A percentile compares a stretch with the other conserved stretches of the same genome.
Conservation (phyloP, 1,284 basidiomycete species). For the Apiotrichum siamense region DNA sequence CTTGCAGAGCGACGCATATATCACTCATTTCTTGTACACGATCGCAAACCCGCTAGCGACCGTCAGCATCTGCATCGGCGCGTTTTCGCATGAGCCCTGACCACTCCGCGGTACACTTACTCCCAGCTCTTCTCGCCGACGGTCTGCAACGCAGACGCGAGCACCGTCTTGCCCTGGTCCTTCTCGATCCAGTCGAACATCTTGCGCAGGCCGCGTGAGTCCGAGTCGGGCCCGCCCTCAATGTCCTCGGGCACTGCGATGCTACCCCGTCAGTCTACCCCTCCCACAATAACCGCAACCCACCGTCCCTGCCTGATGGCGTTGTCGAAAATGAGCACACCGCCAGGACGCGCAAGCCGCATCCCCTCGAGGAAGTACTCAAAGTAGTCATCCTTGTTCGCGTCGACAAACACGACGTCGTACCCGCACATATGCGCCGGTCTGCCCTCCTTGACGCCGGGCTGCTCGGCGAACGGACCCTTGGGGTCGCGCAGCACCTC, state of each 20-base stretch:
- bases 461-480: constrained; percentile 19
- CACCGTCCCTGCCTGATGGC: constrained; percentile 34
- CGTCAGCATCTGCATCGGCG: constrained; percentile 9
- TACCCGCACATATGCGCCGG: constrained; percentile 23
- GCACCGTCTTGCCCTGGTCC: constrained; percentile 38
- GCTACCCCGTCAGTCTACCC: not conserved
- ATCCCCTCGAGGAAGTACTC: constrained; percentile 36
- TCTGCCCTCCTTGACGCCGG: constrained; percentile 20
- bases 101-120: constrained; percentile 37
- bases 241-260: constrained; percentile 16
- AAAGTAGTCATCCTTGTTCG: constrained; percentile 32
- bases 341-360: constrained; percentile 32
- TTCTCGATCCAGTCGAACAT: constrained; percentile 40
- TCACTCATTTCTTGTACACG: constrained; percentile 22
- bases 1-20: no score
- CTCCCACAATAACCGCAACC: constrained; percentile 1
- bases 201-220: constrained; percentile 30
- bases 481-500: constrained; percentile 24
- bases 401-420: constrained; percentile 43
- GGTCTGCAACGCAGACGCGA: constrained; percentile 36
- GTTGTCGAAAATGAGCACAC: constrained; percentile 38
- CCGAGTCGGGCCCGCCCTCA: constrained; percentile 14
- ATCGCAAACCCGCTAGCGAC: constrained; percentile 30
- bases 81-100: no score
- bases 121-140: constrained; percentile 43